Conservation (phyloP, 345 rosid species). For the Adansonia digitata region DNA sequence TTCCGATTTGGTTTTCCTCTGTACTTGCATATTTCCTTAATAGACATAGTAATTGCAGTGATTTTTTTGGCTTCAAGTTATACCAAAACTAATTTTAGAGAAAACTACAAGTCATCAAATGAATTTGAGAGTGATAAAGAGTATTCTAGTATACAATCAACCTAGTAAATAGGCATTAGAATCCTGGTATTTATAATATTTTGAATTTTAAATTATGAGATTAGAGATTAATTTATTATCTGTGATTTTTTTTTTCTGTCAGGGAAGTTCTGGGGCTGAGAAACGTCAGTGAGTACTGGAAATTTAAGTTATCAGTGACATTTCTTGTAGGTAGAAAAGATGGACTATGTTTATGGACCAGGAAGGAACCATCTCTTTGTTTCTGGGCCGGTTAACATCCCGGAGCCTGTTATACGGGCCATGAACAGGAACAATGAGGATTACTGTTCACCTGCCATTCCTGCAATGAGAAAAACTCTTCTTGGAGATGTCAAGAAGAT, state of each 20-base stretch:
- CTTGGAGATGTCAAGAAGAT: slow-evolving; percentile 91
- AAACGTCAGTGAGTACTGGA: no score
- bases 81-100: background rate
- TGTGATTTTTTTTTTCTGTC: no score
- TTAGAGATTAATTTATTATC: background rate
- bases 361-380: slow-evolving; percentile 97
- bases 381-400: slow-evolving; percentile 98
- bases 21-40: no score
- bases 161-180: background rate
- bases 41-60: no score
- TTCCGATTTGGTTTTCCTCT: background rate
- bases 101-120: background rate
- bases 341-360: slow-evolving; percentile 85
- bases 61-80: no score
- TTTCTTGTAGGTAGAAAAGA: slow-evolving; percentile 25
- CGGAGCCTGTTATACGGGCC: slow-evolving; percentile 87
- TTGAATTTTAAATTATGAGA: background rate
- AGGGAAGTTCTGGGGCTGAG: no score
- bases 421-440: slow-evolving; percentile 99
- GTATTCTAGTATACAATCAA: no score
- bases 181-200: background rate
- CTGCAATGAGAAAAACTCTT: slow-evolving; percentile 77
- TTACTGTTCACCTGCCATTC: slow-evolving; percentile 94
- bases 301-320: slow-evolving; percentile 9
- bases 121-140: background rate